These are phyloP conservation scores for Saitoella complicata DNA, from an alignment of 805 yeast genomes.

Conservation along the genomic window DNA sequence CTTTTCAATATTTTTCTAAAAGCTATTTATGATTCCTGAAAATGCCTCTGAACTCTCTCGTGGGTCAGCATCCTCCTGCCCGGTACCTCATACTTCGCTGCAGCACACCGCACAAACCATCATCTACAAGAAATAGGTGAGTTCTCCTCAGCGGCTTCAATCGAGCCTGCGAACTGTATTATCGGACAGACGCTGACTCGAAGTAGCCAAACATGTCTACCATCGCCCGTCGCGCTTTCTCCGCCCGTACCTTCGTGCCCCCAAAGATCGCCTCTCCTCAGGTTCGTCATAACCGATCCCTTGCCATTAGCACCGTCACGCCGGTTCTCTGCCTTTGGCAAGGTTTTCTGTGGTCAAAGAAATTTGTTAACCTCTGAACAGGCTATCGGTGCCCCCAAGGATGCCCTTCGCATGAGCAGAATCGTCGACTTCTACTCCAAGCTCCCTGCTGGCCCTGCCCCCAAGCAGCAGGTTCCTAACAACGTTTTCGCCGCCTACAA, in stretches of 20 bases:
- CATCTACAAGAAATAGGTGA: no score
- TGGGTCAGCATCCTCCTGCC: no score
- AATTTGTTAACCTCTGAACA: neutral
- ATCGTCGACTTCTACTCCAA: neutral
- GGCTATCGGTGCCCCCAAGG: neutral
- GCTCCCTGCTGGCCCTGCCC: neutral
- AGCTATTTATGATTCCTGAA: no score
- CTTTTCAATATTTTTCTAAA: no score
- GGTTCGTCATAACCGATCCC: neutral
- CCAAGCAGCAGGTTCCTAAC: no score
- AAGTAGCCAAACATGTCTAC: neutral
- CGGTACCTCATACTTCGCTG: no score
- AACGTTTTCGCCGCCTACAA: conserved; percentile 34
- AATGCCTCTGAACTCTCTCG: no score
- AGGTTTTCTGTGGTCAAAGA: neutral
- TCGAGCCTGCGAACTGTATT: no score
- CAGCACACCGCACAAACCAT: no score
- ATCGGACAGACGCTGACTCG: no score
- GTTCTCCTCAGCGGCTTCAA: no score
- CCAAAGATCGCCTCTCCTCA: neutral
- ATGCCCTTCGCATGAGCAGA: neutral
- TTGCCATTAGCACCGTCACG: neutral
- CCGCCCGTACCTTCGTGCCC: neutral
- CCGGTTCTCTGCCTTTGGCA: neutral
- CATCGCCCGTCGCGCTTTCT: neutral